phyloP scores from a whole-genome alignment of 2,329 filamentous ascomycete species.

The Hansfordia pulvinata region DNA sequence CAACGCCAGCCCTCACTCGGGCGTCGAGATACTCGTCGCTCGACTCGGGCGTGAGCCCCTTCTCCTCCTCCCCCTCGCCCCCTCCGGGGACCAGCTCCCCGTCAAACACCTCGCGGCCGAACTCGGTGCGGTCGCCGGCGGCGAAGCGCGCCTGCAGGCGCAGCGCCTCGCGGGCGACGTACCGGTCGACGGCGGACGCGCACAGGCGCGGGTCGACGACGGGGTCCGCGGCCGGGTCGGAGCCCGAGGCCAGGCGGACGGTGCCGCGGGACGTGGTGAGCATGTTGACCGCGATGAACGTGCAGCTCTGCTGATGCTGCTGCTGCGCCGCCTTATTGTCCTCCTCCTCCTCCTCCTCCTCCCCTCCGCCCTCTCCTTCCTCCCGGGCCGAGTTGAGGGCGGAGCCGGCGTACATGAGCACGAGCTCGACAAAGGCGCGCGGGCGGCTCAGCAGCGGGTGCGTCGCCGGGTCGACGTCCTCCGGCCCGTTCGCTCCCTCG shows the following conservation, averaged over 20 bases:
- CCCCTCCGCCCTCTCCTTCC: no score
- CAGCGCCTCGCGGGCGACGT: slow-evolving; percentile 8
- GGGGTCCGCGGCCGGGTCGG: slow-evolving; percentile 6
- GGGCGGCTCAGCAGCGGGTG: no score
- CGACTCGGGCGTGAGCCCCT: slow-evolving; percentile 4
- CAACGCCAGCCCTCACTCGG: slow-evolving; percentile 7
- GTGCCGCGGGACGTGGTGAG: slow-evolving; percentile 10
- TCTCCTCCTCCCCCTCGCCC: no score
- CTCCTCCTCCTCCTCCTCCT: no score
- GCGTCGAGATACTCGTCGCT: slow-evolving; percentile 9
- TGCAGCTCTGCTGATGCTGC: slow-evolving; percentile 7
- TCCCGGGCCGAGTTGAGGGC: no score
- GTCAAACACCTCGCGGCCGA: slow-evolving; percentile 7
- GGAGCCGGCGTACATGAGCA: no score
- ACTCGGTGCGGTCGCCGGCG: slow-evolving; percentile 6
- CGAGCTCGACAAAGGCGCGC: no score
- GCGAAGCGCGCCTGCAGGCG: slow-evolving; percentile 5
- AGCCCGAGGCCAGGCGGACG: slow-evolving; percentile 8
- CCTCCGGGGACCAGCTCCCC: slow-evolving; percentile 5
- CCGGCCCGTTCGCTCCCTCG: no score
- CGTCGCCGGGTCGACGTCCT: no score
- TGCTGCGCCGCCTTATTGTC: slow-evolving; percentile 7
- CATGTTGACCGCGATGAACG: slow-evolving; percentile 11
- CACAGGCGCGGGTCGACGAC: slow-evolving; percentile 10
- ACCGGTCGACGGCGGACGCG: slow-evolving; percentile 9